Base-by-base conservation (phyloP, 495 filamentous ascomycete species). In the Usnea hakonensis region DNA sequence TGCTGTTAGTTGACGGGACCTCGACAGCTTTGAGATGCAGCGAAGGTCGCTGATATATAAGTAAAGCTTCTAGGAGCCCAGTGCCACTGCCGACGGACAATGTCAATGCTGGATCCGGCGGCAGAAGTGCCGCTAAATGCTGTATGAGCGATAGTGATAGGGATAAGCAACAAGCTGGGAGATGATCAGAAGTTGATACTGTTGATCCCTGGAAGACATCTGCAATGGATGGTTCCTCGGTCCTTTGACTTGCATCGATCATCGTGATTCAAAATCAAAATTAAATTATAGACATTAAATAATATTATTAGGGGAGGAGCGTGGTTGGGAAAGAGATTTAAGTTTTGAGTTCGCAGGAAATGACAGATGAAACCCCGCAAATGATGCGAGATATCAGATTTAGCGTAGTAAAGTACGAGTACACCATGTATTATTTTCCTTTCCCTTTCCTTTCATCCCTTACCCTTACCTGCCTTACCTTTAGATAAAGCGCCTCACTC, bases 1-100 rank as follows among this genome's bases (percentile, higher is more conserved):
- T 83, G 55, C 81, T 83, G 8, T 76, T 67, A 35, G 26, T 53
- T 6, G 23, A n/a, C 21, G 60, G 33, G 21, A 62, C 64, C 46
- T 62, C 60, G 68, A 69, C 1, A 72, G 71, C 50, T 61, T 61
- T 64, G 0, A 84, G 56, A 14, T 69, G 62, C 35, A 76, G 37
- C 10, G 61, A 28, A 16, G 63, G 48, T 46, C 72, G 58, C 19
- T 58, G 52, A 14, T 73, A 58, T 0, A 72, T 48, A 23, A 85
- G 67, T 0, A 82, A 67, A 4, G 74, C 74, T 70, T 85, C 83
- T 0, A 85, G 71, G 5, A 84, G 70, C 14, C 81, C 83, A 26
- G 70, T 75, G 46, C 83, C 83, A 62, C 77, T 78, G 62, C 83
- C 83, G 21, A 85, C 72, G 2, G 83, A 85, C 44, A 83, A 62